Evolutionary conservation across 2,329 filamentous ascomycete species (phyloP).

Genomic region (Diaporthe destruens): DNA sequence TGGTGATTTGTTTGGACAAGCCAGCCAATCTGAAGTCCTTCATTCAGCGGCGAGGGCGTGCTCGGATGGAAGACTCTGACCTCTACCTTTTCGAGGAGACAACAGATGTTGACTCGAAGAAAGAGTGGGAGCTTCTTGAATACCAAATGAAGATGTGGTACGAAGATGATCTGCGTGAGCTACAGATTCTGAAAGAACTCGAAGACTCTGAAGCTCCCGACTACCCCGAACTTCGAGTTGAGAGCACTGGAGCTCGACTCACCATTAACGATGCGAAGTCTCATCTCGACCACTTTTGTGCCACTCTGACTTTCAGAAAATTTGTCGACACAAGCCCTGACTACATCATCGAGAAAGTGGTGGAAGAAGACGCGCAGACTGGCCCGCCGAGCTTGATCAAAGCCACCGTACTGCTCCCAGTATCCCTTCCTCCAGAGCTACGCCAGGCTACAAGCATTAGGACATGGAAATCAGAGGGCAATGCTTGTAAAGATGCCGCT

Average conservation of each 20-base stretch:
- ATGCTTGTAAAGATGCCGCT: slow-evolving; percentile 83
- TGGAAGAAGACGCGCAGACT: slow-evolving; percentile 44
- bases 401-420: slow-evolving; percentile 78
- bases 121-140: slow-evolving; percentile 77
- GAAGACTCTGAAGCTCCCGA: slow-evolving; percentile 57
- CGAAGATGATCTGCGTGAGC: slow-evolving; percentile 70
- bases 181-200: slow-evolving; percentile 58
- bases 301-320: slow-evolving; percentile 65
- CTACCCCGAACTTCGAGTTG: slow-evolving; percentile 53
- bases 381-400: slow-evolving; percentile 50
- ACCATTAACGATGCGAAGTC: slow-evolving; percentile 78
- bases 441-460: slow-evolving; percentile 64
- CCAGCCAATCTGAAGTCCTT: slow-evolving; percentile 67
- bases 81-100: slow-evolving; percentile 61
- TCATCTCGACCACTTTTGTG: slow-evolving; percentile 89
- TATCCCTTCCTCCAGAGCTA: slow-evolving; percentile 73
- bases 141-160: slow-evolving; percentile 78
- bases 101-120: slow-evolving; percentile 45
- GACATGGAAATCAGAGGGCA: slow-evolving; percentile 78
- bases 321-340: slow-evolving; percentile 77
- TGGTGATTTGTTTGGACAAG: slow-evolving; percentile 70
- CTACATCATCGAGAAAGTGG: slow-evolving; percentile 68
- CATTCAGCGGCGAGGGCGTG: slow-evolving; percentile 68
- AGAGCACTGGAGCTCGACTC: slow-evolving; percentile 70
- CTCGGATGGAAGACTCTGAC: slow-evolving; percentile 63